Percentiles rank a stretch among this genome's conserved stretches.
phyloP scores from a whole-genome alignment of 257 asterid species.

The Capsicum pubescens region DNA sequence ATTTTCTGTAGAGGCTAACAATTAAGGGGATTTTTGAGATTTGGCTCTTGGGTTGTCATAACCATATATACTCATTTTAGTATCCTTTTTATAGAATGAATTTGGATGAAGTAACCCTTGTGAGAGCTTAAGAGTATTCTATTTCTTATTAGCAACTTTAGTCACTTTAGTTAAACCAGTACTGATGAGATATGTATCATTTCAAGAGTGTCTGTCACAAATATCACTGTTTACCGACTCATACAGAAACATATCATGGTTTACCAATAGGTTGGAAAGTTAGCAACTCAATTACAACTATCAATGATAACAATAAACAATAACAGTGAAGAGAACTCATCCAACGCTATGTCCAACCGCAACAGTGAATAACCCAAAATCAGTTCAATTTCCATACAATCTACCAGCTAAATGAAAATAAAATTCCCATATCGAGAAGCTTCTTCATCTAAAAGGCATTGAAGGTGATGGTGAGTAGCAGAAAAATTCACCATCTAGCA shows the following conservation, averaged over 20 bases:
- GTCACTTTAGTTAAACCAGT: neutral
- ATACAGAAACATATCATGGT: neutral
- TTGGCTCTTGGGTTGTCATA: neutral
- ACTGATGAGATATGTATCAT: neutral
- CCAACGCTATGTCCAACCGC: neutral
- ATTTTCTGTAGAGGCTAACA: neutral
- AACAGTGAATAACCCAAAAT: neutral
- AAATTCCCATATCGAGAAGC: neutral
- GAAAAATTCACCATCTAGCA: neutral
- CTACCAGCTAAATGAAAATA: neutral
- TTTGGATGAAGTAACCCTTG: neutral
- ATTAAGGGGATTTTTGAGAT: neutral
- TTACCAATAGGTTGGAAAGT: neutral
- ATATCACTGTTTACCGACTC: neutral
- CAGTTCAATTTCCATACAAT: neutral
- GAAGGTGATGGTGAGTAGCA: neutral
- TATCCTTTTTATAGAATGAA: neutral
- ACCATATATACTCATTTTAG: neutral
- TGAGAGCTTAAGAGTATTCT: neutral
- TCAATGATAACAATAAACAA: neutral
- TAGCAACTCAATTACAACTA: neutral
- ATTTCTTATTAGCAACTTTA: neutral
- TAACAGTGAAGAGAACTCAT: neutral
- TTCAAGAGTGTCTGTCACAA: neutral
- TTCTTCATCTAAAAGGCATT: slow-evolving; percentile 1